Conservation (phyloP, 2,329 filamentous ascomycete species). For the Pseudogymnoascus sp. region DNA sequence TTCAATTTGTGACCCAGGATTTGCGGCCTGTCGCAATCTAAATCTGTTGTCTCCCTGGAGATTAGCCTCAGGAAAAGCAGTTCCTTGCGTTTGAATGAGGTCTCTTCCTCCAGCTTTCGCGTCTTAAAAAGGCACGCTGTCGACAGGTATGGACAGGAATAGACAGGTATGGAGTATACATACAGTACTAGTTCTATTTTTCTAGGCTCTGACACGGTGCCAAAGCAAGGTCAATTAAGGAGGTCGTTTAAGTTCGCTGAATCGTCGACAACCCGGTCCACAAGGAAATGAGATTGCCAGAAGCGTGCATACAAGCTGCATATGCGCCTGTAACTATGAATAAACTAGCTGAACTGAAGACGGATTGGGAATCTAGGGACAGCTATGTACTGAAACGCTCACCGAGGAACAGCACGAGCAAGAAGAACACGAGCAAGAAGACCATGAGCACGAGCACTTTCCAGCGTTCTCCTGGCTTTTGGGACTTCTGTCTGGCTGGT, state of each 20-base stretch:
- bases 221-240: background rate
- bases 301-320: slow-evolving; percentile 5
- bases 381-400: background rate
- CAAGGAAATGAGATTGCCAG: slow-evolving; percentile 5
- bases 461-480: background rate
- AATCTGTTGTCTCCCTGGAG: background rate
- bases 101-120: background rate
- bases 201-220: background rate
- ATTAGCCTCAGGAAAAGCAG: background rate
- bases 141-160: background rate
- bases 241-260: slow-evolving; percentile 3
- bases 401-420: background rate
- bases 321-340: slow-evolving; percentile 6
- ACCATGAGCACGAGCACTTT: background rate
- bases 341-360: background rate
- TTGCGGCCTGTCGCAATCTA: slow-evolving; percentile 6
- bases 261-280: slow-evolving; percentile 6
- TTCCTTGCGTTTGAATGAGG: background rate
- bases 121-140: background rate
- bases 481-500: background rate
- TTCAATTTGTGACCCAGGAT: slow-evolving; percentile 2
- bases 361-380: background rate
- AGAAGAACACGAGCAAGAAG: background rate
- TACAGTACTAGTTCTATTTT: background rate
- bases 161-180: background rate